phyloP scores from a whole-genome alignment of 495 filamentous ascomycete genomes.

The Daldinia childiae region DNA sequence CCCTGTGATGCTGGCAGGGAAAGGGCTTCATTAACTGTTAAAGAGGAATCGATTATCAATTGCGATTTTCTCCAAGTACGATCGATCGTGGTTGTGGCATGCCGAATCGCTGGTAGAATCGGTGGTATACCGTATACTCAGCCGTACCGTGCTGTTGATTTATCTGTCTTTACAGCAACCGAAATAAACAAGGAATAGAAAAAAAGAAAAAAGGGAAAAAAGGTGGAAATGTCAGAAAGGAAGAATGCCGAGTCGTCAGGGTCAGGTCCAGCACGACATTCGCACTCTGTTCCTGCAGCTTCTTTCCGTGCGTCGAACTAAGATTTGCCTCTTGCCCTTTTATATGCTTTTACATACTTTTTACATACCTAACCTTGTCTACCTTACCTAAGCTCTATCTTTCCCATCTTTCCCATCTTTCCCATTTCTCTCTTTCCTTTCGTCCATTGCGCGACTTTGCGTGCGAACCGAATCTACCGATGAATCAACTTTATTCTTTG shows the following conservation, averaged over 20 bases:
- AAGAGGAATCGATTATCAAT: conserved; percentile 13
- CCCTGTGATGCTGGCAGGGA: conserved; percentile 20
- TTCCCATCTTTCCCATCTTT: background rate
- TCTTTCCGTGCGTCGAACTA: conserved; percentile 58
- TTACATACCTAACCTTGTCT: conserved; percentile 22
- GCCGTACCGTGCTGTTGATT: conserved; percentile 19
- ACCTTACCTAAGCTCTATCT: conserved; percentile 34
- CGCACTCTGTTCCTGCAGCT: conserved; percentile 56
- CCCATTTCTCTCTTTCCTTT: conserved; percentile 4
- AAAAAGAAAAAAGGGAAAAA: conserved; percentile 17
- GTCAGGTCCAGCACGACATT: conserved; percentile 54
- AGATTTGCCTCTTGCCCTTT: conserved; percentile 17
- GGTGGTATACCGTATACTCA: conserved; percentile 8
- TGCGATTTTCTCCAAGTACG: conserved; percentile 14
- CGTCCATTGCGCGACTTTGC: conserved; percentile 21
- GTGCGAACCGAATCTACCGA: conserved; percentile 3
- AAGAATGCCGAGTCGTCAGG: conserved; percentile 49
- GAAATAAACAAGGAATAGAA: conserved; percentile 8
- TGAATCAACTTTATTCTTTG: background rate
- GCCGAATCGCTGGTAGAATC: conserved; percentile 28
- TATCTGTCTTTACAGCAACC: conserved; percentile 15
- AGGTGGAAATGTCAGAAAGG: conserved; percentile 48
- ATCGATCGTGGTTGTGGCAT: conserved; percentile 32
- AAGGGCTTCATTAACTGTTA: background rate
- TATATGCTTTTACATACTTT: conserved; percentile 12